These are phyloP conservation scores for Williopsis jadinii DNA, from an alignment of 1,139 yeast genomes.

Conservation along the genomic window DNA sequence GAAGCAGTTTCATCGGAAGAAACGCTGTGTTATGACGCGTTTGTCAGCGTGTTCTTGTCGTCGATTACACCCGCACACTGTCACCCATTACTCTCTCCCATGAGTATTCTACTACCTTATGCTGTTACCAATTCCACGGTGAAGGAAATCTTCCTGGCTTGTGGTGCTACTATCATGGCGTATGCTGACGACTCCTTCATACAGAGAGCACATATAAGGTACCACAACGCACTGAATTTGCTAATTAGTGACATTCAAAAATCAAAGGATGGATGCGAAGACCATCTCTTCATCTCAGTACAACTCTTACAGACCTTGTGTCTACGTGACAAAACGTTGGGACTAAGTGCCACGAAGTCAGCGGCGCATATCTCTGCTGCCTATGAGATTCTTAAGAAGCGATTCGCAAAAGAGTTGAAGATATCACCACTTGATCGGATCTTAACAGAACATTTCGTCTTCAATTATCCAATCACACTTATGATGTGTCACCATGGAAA, in stretches of 20 bases:
- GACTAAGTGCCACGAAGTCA: conserved; percentile 22
- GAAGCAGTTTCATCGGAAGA: conserved; percentile 13
- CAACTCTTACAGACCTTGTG: conserved; percentile 24
- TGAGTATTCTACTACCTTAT: conserved; percentile 16
- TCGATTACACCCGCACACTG: conserved; percentile 25
- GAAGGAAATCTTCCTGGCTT: conserved; percentile 24
- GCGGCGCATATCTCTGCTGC: conserved; percentile 26
- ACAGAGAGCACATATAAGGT: conserved; percentile 21
- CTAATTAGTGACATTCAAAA: conserved; percentile 14
- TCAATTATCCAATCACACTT: conserved; percentile 25
- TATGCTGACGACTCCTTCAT: conserved; percentile 15
- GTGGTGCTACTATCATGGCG: conserved; percentile 26
- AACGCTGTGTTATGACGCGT: conserved; percentile 21
- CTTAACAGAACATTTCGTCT: conserved; percentile 25
- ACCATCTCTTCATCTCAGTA: conserved; percentile 25
- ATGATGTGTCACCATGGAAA: conserved; percentile 25
- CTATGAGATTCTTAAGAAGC: conserved; percentile 21
- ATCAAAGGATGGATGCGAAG: conserved; percentile 18
- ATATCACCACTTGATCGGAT: conserved; percentile 24
- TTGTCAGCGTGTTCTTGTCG: conserved; percentile 22
- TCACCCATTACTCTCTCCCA: conserved; percentile 21
- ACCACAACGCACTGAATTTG: conserved; percentile 19
- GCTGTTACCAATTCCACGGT: conserved; percentile 19
- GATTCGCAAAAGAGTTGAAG: conserved; percentile 7
- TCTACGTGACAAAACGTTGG: conserved; percentile 25